Base-by-base conservation (phyloP, 2,329 filamentous ascomycete species). In the Ceratocystis lukuohia region DNA sequence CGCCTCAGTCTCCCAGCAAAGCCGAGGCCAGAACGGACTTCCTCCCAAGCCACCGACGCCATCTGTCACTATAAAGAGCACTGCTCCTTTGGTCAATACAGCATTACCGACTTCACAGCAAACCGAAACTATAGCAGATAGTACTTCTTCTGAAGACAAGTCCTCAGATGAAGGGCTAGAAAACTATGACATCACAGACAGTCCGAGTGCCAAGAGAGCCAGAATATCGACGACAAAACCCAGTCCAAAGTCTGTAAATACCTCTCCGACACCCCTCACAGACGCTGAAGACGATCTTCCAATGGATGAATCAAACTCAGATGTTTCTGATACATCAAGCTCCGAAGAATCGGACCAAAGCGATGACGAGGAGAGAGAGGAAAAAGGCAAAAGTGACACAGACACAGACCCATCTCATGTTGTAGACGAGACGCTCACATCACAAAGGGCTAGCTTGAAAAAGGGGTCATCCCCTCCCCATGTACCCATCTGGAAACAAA, bases 401-500 rank as follows among this genome's bases (percentile, higher is more conserved):
- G 22, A n/a, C 6, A n/a, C 56, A 10, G 25, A 4, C 30, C 17
- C 56, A n/a, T 17, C 28, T 25, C 56, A 20, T 33, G 53, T 37
- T 22, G 22, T 50, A 3, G 62, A 45, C 33, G 46, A 57, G 46
- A 41, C 37, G 28, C 62, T 10, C 2, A 37, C 61, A 12, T 15
- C 61, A 17, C 61, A n/a, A 22, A 30, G 25, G 20, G 10, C 64
- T 30, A 48, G 41, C 17, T 45, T 28, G 2, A 44, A 48, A 25
- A 44, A 44, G 5, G 25, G 3, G 3, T 57, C 30, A 2, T 65
- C 56, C 17, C 15, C 56, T 46, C 57, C 56, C 1, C 56, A 59
- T 28, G 56, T 65, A 5, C 64, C 64, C 15, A 65, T 65, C 15
- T 61, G 64, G 64, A 65, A 65, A 33, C 64, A 65, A 44, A 59